phyloP scores from a whole-genome alignment of 1,284 basidiomycete genomes.

The Tylopilus sp. region DNA sequence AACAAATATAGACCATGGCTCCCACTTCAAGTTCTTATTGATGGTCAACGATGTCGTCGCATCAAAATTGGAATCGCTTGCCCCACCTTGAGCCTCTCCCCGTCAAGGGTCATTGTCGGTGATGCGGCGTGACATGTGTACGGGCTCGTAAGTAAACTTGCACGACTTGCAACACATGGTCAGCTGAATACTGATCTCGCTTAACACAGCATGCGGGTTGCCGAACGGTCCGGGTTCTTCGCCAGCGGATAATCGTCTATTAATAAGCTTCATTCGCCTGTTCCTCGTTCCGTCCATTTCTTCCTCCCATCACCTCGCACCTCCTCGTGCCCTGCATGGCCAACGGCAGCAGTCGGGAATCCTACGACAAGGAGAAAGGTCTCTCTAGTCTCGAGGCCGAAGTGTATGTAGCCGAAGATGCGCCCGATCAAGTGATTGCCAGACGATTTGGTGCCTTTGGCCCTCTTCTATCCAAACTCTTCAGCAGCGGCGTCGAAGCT shows the following conservation, averaged over 20 bases:
- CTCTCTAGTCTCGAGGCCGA: neutral
- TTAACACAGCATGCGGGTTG: neutral
- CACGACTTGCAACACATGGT: no score
- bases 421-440: slow-evolving; percentile 48
- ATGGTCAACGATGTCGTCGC: no score
- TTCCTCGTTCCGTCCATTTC: neutral
- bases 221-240: neutral
- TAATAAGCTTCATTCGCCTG: neutral
- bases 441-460: slow-evolving; percentile 51
- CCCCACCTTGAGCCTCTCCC: no score
- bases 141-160: no score
- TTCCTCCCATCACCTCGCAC: neutral
- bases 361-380: slow-evolving; percentile 37
- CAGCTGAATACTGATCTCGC: neutral
- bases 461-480: slow-evolving; percentile 51
- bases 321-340: slow-evolving; percentile 21
- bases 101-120: no score
- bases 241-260: neutral
- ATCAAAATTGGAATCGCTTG: no score
- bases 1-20: no score
- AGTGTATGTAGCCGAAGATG: slow-evolving; percentile 24
- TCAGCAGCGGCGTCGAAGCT: slow-evolving; percentile 59
- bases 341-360: neutral
- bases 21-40: no score
- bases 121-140: no score